Percentiles rank a stretch among this genome's conserved stretches.
These are phyloP conservation scores for Rutstroemia sp. DNA, from an alignment of 2,329 filamentous ascomycete species.

Conservation along the genomic window DNA sequence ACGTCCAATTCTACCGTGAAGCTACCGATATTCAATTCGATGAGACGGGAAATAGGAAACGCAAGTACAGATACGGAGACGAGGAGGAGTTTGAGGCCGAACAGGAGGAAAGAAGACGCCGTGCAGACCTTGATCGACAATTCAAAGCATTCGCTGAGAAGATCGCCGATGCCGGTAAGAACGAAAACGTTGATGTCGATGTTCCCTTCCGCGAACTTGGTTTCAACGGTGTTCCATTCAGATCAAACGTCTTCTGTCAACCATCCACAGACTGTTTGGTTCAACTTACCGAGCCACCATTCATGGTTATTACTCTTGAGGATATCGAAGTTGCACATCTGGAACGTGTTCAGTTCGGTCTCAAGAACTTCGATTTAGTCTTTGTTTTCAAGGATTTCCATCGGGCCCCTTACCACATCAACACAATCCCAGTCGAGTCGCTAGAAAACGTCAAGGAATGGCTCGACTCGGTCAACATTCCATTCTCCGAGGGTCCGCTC, in stretches of 20 bases:
- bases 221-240: conserved; percentile 93
- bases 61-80: conserved; percentile 94
- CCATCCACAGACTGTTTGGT: conserved; percentile 96
- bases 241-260: conserved; percentile 91
- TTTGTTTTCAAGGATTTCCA: conserved; percentile 98
- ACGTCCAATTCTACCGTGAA: conserved; percentile 96
- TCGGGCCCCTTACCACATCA: conserved; percentile 85
- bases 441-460: conserved; percentile 96
- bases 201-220: conserved; percentile 95
- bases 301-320: conserved; percentile 89
- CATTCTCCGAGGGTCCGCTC: conserved; percentile 87
- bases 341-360: conserved; percentile 90
- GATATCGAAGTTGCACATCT: conserved; percentile 96
- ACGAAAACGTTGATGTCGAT: conserved; percentile 85
- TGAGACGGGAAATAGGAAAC: conserved; percentile 95
- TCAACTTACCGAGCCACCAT: conserved; percentile 92
- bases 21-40: conserved; percentile 98
- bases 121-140: conserved; percentile 86
- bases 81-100: conserved; percentile 99
- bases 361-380: conserved; percentile 98
- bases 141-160: conserved; percentile 97
- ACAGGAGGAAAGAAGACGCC: conserved; percentile 86
- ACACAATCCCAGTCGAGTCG: conserved; percentile 94
- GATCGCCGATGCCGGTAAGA: conserved; percentile 90
- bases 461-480: conserved; percentile 91